A percentile compares a stretch with the other conserved stretches of the same genome.
Evolutionary conservation across 2,329 filamentous ascomycete species (phyloP).

Genomic region (Sphaerulina musiva): DNA sequence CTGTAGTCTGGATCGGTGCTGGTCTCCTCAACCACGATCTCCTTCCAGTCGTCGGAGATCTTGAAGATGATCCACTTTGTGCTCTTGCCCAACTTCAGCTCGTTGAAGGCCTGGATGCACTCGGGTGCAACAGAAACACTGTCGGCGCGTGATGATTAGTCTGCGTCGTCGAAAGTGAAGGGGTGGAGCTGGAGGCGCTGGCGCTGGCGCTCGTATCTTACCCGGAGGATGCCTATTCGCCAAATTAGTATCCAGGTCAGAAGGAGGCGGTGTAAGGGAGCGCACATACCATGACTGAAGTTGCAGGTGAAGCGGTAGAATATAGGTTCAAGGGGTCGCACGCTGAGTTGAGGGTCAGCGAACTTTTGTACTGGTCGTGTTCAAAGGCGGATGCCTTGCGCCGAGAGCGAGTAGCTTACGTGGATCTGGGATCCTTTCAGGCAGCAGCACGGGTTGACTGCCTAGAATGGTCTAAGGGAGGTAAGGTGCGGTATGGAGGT

Average conservation of each 20-base stretch:
- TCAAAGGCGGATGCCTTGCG: constrained; percentile 7
- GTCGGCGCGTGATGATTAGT: constrained; percentile 19
- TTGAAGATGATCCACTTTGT: constrained; percentile 81
- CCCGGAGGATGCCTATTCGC: constrained; percentile 20
- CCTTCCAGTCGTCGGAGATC: constrained; percentile 73
- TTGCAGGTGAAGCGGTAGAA: constrained; percentile 3
- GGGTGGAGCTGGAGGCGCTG: constrained; percentile 6
- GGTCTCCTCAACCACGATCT: constrained; percentile 73
- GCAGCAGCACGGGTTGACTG: background rate
- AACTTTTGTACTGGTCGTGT: constrained; percentile 4
- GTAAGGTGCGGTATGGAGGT: background rate
- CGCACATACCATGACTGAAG: constrained; percentile 16
- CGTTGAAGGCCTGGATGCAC: constrained; percentile 65
- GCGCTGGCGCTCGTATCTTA: constrained; percentile 9
- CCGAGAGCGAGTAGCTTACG: constrained; percentile 2
- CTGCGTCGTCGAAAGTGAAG: background rate
- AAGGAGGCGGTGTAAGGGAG: background rate
- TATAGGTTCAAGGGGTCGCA: constrained; percentile 3
- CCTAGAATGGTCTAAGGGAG: background rate
- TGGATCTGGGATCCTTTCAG: background rate
- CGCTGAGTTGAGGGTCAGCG: constrained; percentile 7
- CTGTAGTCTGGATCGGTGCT: constrained; percentile 63
- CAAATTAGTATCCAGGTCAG: constrained; percentile 5
- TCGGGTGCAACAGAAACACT: constrained; percentile 68
- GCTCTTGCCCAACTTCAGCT: constrained; percentile 74